Conservation (phyloP, 2,329 filamentous ascomycete species). For the Fusarium sp. region DNA sequence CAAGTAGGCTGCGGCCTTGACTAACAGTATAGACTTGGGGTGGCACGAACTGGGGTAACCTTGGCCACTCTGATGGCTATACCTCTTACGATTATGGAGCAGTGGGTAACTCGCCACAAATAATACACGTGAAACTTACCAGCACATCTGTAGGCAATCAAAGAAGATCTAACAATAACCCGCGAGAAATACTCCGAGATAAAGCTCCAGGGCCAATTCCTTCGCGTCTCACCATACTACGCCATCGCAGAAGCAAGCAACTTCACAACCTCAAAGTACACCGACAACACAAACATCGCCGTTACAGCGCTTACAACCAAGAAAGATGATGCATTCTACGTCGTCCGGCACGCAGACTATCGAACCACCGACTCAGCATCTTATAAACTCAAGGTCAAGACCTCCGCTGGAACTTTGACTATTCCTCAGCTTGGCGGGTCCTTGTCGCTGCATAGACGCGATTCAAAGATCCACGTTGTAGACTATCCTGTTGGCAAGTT, state of each 20-base stretch:
- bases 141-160: constrained; percentile 54
- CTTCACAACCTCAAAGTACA: constrained; percentile 61
- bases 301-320: constrained; percentile 70
- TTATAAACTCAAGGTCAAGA: constrained; percentile 72
- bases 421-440: constrained; percentile 67
- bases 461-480: constrained; percentile 73
- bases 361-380: constrained; percentile 63
- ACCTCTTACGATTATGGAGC: constrained; percentile 66
- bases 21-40: constrained; percentile 64
- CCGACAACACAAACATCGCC: constrained; percentile 60
- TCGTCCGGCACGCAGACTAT: constrained; percentile 74
- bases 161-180: constrained; percentile 72
- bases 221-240: constrained; percentile 77
- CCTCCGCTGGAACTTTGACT: constrained; percentile 58
- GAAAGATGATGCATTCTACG: constrained; percentile 65
- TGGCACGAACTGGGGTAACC: constrained; percentile 86
- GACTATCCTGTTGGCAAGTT: constrained; percentile 71
- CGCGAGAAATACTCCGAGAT: constrained; percentile 83
- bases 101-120: constrained; percentile 32
- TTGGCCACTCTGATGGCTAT: constrained; percentile 74
- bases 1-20: not conserved
- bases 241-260: constrained; percentile 66
- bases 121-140: accelerated
- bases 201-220: constrained; percentile 79
- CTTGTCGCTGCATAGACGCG: constrained; percentile 68